Percentiles rank a stretch among this genome's conserved stretches.
phyloP scores from a whole-genome alignment of 2,329 filamentous ascomycete genomes.

The Paraconiothyrium sp. region DNA sequence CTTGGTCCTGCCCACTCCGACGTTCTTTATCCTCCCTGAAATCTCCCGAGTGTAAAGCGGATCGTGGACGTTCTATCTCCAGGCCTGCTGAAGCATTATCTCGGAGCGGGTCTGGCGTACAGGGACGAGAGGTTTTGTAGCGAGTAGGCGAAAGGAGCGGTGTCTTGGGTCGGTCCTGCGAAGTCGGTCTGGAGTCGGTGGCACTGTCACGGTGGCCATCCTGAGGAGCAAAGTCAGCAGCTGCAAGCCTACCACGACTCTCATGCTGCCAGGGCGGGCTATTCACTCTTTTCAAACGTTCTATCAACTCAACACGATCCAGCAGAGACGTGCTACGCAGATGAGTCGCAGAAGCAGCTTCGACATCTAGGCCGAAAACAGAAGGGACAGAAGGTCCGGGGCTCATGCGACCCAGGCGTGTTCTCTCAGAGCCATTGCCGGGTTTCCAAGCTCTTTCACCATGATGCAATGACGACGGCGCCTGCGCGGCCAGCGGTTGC shows the following conservation, averaged over 20 bases:
- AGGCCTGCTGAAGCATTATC: constrained; percentile 47
- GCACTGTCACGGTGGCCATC: constrained; percentile 24
- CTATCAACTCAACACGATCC: constrained; percentile 81
- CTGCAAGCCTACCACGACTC: constrained; percentile 23
- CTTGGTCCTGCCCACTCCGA: constrained; percentile 26
- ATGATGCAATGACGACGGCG: constrained; percentile 26
- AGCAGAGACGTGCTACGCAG: constrained; percentile 39
- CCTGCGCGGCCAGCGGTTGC: constrained; percentile 28
- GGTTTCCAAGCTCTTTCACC: constrained; percentile 28
- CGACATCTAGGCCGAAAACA: constrained; percentile 17
- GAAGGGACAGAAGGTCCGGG: constrained; percentile 16
- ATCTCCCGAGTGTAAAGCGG: constrained; percentile 72
- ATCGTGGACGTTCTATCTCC: constrained; percentile 83
- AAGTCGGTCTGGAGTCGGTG: constrained; percentile 29
- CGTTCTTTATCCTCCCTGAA: constrained; percentile 62
- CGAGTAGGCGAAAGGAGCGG: constrained; percentile 49
- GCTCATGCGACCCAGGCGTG: constrained; percentile 21
- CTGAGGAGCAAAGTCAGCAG: constrained; percentile 33
- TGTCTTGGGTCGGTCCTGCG: constrained; percentile 40
- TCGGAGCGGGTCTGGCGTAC: constrained; percentile 36
- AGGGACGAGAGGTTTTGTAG: constrained; percentile 44
- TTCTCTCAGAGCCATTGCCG: constrained; percentile 18
- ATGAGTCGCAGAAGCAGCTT: constrained; percentile 32
- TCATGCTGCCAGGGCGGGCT: constrained; percentile 78
- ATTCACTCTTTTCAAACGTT: constrained; percentile 81